Evolutionary conservation across 2,329 filamentous ascomycete genomes (phyloP), one percentile per base, ranked within the genome.

Genomic region (Trematosphaeria pertusa): DNA sequence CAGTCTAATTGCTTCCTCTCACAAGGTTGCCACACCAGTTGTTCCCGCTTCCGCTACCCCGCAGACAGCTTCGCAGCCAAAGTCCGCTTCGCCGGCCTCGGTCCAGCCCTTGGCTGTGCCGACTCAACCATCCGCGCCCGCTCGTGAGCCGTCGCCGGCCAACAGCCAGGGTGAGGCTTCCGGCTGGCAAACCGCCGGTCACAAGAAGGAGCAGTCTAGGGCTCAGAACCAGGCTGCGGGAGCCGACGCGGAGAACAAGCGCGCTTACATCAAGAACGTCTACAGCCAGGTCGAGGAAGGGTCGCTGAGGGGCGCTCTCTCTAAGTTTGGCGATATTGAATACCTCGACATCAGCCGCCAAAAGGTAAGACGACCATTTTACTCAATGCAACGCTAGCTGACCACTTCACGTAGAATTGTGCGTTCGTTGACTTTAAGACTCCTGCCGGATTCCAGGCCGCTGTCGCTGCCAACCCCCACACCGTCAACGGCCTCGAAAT

Each of bases 261-360:
- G 91, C 59, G 94, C 88, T 15, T 97, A 97, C 73, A 91, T 99
- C 73, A 96, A 96, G 80, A 96, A 93, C 63, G 93, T 97, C 38
- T 93, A 87, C 38, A 91, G 96, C 24, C 92, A 91, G 75, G 87
- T 99, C 41, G 83, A 89, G 68, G 82, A 86, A 11, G 83, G 85
- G 31, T 84, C 90, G 36, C 79, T 99, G 49, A 87, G 82, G 72
- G 79, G 81, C 42, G 81, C 84, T 43, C 78, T 99, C 40, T 80
- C 85, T 59, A 84, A 86, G 61, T 91, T 87, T 41, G 84, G 84
- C 53, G 83, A 86, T 67, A 69, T 87, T 37, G 75, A 76, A 50
- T 85, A 86, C 67, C 84, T 85, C 60, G 84, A 87, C 64, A 80
- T 87, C 58, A 84, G 79, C 69, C 81, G 84, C 55, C 75, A 74